These are phyloP conservation scores for Hanseniaspora jakobsenii DNA, from an alignment of 805 yeast species.

Conservation along the genomic window DNA sequence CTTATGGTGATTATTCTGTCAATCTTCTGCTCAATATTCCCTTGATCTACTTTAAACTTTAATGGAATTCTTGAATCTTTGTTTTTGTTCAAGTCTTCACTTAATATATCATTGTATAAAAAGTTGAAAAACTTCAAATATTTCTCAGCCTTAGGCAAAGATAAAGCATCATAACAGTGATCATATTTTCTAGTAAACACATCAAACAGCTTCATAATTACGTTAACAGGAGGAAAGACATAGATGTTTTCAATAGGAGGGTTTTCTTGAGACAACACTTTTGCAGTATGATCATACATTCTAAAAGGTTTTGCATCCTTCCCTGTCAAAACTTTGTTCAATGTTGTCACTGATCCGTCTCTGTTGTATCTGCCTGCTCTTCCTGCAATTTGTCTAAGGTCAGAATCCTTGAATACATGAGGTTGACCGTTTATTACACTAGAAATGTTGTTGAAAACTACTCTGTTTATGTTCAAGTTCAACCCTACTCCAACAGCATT, in stretches of 20 bases:
- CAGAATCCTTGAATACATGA: slow-evolving; percentile 44
- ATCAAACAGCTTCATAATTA: slow-evolving; percentile 51
- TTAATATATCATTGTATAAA: neutral
- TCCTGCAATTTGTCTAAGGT: slow-evolving; percentile 86
- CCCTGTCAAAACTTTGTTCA: slow-evolving; percentile 30
- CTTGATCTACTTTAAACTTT: neutral
- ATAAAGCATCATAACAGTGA: neutral
- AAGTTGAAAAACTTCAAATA: neutral
- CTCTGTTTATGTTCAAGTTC: slow-evolving; percentile 68
- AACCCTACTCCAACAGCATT: slow-evolving; percentile 98
- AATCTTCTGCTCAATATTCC: neutral
- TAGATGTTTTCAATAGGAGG: slow-evolving; percentile 47
- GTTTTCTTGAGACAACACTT: slow-evolving; percentile 41
- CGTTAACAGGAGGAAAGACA: slow-evolving; percentile 66
- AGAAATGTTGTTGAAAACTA: slow-evolving; percentile 54
- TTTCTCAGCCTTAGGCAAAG: slow-evolving; percentile 17
- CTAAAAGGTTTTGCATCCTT: slow-evolving; percentile 41
- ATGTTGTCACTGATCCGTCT: slow-evolving; percentile 17
- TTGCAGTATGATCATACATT: slow-evolving; percentile 36
- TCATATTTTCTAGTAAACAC: slow-evolving; percentile 20
- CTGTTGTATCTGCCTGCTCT: slow-evolving; percentile 74
- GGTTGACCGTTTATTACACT: slow-evolving; percentile 60
- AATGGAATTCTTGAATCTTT: neutral
- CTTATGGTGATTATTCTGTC: neutral
- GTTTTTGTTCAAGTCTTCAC: no score